Evolutionary conservation across 208 protist species (phyloP).

Genomic region (Acanthamoeba castellanii): DNA sequence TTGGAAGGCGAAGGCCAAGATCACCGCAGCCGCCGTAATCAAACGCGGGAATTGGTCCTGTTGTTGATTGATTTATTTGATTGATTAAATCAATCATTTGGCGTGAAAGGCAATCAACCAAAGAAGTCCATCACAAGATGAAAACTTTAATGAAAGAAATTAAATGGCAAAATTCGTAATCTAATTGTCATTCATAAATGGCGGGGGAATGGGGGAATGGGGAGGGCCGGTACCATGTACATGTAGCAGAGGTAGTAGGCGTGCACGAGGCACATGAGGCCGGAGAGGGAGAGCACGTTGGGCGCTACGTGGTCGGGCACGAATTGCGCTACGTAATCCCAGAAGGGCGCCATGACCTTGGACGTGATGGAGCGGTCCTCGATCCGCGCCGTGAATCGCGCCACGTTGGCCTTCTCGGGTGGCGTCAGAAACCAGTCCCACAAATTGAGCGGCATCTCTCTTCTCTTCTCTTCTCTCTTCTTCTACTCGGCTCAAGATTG

Average conservation of each 20-base stretch:
- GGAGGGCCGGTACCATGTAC: conserved; percentile 89
- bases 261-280: conserved; percentile 91
- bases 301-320: conserved; percentile 93
- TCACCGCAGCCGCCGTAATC: conserved; percentile 86
- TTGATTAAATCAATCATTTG: too few relatives aligned
- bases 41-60: background rate
- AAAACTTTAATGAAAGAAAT: too few relatives aligned
- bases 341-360: conserved; percentile 82
- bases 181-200: too few relatives aligned
- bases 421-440: conserved; percentile 68
- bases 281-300: conserved; percentile 93
- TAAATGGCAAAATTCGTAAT: too few relatives aligned
- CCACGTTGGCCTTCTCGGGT: conserved; percentile 74
- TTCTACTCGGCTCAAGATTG: too few relatives aligned
- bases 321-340: conserved; percentile 88
- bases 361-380: conserved; percentile 71
- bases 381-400: conserved; percentile 14
- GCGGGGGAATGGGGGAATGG: too few relatives aligned
- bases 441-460: background rate
- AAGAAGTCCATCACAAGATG: too few relatives aligned
- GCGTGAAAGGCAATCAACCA: too few relatives aligned
- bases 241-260: conserved; percentile 92
- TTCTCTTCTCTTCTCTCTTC: too few relatives aligned
- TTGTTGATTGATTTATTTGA: too few relatives aligned
- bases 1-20: conserved; percentile 87